A percentile compares a stretch with the other conserved stretches of the same genome.
Evolutionary conservation across 2,329 filamentous ascomycete genomes (phyloP).

Genomic region (Pezicula radicicola): DNA sequence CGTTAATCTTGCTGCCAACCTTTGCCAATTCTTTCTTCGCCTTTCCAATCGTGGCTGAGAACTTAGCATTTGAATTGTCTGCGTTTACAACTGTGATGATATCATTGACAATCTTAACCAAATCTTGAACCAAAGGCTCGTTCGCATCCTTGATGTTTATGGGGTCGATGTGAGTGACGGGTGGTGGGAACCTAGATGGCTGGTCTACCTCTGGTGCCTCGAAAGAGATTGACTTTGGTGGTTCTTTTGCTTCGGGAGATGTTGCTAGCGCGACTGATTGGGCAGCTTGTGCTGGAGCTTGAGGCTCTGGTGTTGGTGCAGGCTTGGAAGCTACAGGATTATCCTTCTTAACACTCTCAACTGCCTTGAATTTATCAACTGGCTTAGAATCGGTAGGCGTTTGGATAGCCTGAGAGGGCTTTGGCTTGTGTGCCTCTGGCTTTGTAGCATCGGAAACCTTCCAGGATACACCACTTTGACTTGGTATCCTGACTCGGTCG

Average conservation of each 20-base stretch:
- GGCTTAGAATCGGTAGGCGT: constrained; percentile 23
- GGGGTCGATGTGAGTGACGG: constrained; percentile 70
- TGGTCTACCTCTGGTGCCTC: constrained; percentile 62
- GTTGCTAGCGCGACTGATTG: constrained; percentile 6
- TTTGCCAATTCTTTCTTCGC: constrained; percentile 80
- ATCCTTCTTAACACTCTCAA: constrained; percentile 31
- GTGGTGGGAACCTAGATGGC: constrained; percentile 60
- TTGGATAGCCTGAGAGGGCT: constrained; percentile 20
- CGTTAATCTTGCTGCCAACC: constrained; percentile 75
- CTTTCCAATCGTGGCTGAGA: constrained; percentile 74
- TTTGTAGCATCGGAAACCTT: constrained; percentile 61
- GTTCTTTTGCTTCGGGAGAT: not conserved
- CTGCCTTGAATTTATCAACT: constrained; percentile 27
- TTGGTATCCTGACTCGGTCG: constrained; percentile 76
- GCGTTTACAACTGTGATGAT: constrained; percentile 92
- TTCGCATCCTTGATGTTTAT: constrained; percentile 71
- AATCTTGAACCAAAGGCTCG: constrained; percentile 86
- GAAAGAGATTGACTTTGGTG: constrained; percentile 9
- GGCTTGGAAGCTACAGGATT: constrained; percentile 16
- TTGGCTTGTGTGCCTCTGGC: constrained; percentile 17
- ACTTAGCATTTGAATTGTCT: constrained; percentile 74
- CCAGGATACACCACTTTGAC: constrained; percentile 82
- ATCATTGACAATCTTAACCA: constrained; percentile 94
- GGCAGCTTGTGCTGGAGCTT: constrained; percentile 12
- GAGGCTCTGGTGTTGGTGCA: constrained; percentile 15